Base-by-base conservation (phyloP, 2,329 filamentous ascomycete genomes). In the Hymenoscyphus infarciens region DNA sequence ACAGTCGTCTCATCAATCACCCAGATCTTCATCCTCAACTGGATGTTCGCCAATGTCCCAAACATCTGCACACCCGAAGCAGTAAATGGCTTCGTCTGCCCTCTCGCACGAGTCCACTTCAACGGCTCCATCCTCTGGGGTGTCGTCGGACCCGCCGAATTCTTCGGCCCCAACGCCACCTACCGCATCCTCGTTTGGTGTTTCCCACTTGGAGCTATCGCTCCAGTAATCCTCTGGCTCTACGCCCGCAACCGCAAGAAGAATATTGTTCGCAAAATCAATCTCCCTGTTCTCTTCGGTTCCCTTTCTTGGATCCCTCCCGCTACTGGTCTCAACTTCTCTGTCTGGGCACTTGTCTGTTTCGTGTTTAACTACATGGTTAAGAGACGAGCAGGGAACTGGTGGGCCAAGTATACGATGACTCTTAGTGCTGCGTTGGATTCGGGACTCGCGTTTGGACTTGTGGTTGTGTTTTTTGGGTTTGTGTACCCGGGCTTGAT, bases 321-420 rank as follows among this genome's bases (percentile, higher is more conserved):
- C 0, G 92, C 92, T 2, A 90, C 89, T 0, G 91, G 91, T 0
- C 86, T 96, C 67, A 96, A 96, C 75, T 96, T 95, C 73, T 91
- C 87, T 1, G 89, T 94, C 53, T 96, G 92, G 91, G 90, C 88
- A 0, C 77, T 95, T 7, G 90, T 96, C 15, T 95, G 90, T 77
- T 96, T 89, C 75, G 69, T 91, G 53, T 96, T 96, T 81, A 96
- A 96, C 74, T 87, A 88, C 73, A 75, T 88, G 64, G 83, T 96
- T 71, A 86, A 87, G 73, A 84, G 84, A 39, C 81, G 88, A 25
- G 88, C 85, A 29, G 81, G 80, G 33, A 87, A 85, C 1, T 96
- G 92, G 92, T 96, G 92, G 92, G 86, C 86, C 56, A 95, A 96
- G 76, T 96, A 96, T 75, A 94, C 90, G 49, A 95, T 96, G 90